Conservation (phyloP, 164 flowering plant species). For the Magnolia officinalis region DNA sequence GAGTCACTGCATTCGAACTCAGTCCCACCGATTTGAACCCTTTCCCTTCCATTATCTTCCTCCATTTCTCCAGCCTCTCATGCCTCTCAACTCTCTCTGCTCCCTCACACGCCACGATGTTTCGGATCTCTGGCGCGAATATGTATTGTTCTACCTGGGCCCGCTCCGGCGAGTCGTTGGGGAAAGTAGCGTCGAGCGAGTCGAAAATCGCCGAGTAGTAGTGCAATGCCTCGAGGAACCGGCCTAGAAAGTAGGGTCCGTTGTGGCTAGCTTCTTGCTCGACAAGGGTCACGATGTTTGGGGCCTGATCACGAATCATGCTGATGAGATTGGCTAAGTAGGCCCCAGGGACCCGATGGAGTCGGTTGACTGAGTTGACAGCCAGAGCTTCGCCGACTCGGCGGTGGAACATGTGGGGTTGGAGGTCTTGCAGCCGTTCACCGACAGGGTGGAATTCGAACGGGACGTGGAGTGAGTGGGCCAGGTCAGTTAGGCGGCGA, state of each 20-base stretch:
- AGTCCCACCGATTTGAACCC: slow-evolving; percentile 59
- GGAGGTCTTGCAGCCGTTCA: slow-evolving; percentile 51
- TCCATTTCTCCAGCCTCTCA: slow-evolving; percentile 74
- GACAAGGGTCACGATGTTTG: slow-evolving; percentile 58
- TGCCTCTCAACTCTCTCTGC: slow-evolving; percentile 59
- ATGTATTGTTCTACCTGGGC: slow-evolving; percentile 71
- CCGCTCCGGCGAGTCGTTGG: slow-evolving; percentile 51
- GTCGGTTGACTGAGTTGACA: slow-evolving; percentile 54
- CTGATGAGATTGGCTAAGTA: slow-evolving; percentile 43
- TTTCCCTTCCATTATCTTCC: slow-evolving; percentile 62
- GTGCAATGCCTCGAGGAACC: slow-evolving; percentile 70
- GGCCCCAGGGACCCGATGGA: slow-evolving; percentile 52
- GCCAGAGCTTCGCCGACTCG: slow-evolving; percentile 71
- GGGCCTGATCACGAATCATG: slow-evolving; percentile 69
- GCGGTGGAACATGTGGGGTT: slow-evolving; percentile 66
- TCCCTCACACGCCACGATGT: slow-evolving; percentile 73
- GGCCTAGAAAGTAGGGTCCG: slow-evolving; percentile 62
- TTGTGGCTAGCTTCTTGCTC: slow-evolving; percentile 83
- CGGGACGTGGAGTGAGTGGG: slow-evolving; percentile 57
- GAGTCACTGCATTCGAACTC: slow-evolving; percentile 63
- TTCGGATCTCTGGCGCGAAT: slow-evolving; percentile 62
- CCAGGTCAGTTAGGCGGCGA: slow-evolving; percentile 48
- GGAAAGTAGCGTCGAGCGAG: slow-evolving; percentile 69
- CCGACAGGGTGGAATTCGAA: slow-evolving; percentile 71
- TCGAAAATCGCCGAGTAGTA: slow-evolving; percentile 73